Evolutionary conservation across 1,284 basidiomycete species (phyloP).

Genomic region (Apiotrichum sp.): DNA sequence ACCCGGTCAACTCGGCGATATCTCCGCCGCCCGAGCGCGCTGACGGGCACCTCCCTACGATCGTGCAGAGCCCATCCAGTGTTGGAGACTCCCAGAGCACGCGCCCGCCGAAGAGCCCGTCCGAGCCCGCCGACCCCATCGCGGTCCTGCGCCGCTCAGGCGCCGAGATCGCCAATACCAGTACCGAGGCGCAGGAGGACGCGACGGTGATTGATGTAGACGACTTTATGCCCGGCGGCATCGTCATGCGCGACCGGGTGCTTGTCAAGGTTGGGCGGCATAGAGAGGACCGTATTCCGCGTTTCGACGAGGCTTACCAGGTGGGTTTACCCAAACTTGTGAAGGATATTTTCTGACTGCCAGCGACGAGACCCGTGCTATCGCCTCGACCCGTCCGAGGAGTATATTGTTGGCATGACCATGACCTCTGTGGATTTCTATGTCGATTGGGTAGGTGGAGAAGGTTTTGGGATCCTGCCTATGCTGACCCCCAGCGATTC

Average conservation of each 20-base stretch:
- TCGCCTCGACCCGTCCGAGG: conserved; percentile 35
- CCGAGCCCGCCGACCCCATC: conserved; percentile 30
- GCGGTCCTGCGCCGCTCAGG: conserved; percentile 37
- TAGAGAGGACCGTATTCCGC: conserved; percentile 21
- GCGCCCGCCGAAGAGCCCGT: too few relatives aligned
- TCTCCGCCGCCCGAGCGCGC: not conserved
- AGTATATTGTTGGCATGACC: conserved; percentile 41
- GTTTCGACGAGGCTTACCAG: conserved; percentile 35
- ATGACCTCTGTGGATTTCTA: conserved; percentile 42
- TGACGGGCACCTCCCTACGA: conserved; percentile 17
- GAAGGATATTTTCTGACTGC: not conserved
- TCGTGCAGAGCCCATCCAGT: conserved; percentile 8
- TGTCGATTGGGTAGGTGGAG: conserved; percentile 32
- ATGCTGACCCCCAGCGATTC: conserved; percentile 8
- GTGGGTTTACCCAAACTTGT: conserved; percentile 13
- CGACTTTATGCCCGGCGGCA: conserved; percentile 23
- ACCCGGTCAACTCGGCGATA: not conserved
- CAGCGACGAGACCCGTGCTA: conserved; percentile 38
- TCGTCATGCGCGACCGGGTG: conserved; percentile 43
- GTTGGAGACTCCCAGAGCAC: too few relatives aligned
- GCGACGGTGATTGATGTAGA: conserved; percentile 19
- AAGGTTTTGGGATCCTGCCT: not conserved
- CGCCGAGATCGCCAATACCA: conserved; percentile 33
- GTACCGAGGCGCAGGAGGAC: conserved; percentile 31
- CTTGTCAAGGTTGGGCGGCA: conserved; percentile 42